Evolutionary conservation across 1,139 yeast genomes (phyloP).

Genomic region (Yamadazyma friedrichii): DNA sequence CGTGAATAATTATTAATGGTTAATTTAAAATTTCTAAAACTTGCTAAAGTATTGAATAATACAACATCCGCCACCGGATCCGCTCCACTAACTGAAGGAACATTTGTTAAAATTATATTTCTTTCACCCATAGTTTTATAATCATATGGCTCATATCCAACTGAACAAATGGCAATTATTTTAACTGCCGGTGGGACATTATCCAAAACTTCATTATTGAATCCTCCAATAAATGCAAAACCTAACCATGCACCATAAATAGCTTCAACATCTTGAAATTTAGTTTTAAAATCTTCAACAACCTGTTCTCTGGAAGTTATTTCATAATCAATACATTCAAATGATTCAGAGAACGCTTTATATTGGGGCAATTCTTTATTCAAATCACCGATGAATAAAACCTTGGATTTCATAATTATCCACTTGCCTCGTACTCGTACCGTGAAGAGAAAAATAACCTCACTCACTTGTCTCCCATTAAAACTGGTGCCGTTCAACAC

Average conservation of each 20-base stretch:
- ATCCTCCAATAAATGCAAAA: slow-evolving; percentile 49
- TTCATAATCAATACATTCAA: slow-evolving; percentile 43
- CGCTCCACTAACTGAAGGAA: slow-evolving; percentile 60
- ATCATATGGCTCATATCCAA: slow-evolving; percentile 68
- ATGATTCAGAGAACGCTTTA: slow-evolving; percentile 33
- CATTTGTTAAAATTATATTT: slow-evolving; percentile 61
- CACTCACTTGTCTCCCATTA: neutral
- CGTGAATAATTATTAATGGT: slow-evolving; percentile 42
- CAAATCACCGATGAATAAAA: slow-evolving; percentile 47
- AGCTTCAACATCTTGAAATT: slow-evolving; percentile 46
- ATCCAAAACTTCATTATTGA: slow-evolving; percentile 45
- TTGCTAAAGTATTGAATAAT: slow-evolving; percentile 54
- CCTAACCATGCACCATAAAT: slow-evolving; percentile 69
- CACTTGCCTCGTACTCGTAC: neutral
- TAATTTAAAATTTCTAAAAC: slow-evolving; percentile 59
- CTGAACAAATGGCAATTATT: slow-evolving; percentile 64
- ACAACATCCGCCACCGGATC: slow-evolving; percentile 81
- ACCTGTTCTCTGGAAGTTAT: slow-evolving; percentile 43
- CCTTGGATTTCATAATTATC: slow-evolving; percentile 19
- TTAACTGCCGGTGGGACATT: slow-evolving; percentile 52
- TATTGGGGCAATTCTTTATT: slow-evolving; percentile 37
- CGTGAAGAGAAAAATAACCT: neutral
- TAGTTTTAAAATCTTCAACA: slow-evolving; percentile 32
- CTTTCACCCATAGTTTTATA: slow-evolving; percentile 33
- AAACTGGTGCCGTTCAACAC: neutral